These are phyloP conservation scores for Seminavis robusta DNA, from an alignment of 108 stramenopile genomes.

Conservation along the genomic window DNA sequence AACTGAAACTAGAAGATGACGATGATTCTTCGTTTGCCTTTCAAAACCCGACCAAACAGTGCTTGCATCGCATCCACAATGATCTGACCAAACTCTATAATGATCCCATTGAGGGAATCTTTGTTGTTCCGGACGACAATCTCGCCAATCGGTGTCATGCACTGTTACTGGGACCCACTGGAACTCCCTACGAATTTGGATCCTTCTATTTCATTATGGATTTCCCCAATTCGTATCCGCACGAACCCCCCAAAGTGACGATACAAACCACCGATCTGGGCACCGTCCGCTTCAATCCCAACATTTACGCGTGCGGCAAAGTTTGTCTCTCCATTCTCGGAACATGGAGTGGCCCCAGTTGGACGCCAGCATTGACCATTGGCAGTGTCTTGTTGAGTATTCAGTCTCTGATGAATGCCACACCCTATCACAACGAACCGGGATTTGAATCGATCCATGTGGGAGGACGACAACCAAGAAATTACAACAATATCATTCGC, in stretches of 20 bases:
- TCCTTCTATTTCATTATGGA: conserved; percentile 71
- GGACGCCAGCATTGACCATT: conserved; percentile 69
- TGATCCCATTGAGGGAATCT: no score
- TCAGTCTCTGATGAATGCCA: conserved; percentile 72
- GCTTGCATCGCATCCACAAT: no score
- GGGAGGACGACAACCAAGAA: not conserved
- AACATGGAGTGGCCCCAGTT: conserved; percentile 62
- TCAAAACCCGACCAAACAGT: no score
- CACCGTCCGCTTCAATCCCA: conserved; percentile 78
- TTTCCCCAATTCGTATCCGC: conserved; percentile 68
- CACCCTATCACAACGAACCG: conserved; percentile 87
- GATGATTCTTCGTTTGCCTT: no score
- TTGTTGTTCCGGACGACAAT: conserved; percentile 3
- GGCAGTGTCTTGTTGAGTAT: conserved; percentile 79
- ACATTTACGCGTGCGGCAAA: conserved; percentile 83
- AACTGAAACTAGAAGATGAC: no score
- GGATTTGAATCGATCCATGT: conserved; percentile 28
- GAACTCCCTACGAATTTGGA: conserved; percentile 69
- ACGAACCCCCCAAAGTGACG: conserved; percentile 61
- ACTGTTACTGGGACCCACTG: conserved; percentile 1
- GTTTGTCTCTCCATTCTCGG: conserved; percentile 57
- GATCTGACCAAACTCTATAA: no score
- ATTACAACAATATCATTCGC: not conserved
- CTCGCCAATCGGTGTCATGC: not conserved
- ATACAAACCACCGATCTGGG: conserved; percentile 81